Base-by-base conservation (phyloP, 371 early-diverging fungal species). In the Lichtheimia ornata region DNA sequence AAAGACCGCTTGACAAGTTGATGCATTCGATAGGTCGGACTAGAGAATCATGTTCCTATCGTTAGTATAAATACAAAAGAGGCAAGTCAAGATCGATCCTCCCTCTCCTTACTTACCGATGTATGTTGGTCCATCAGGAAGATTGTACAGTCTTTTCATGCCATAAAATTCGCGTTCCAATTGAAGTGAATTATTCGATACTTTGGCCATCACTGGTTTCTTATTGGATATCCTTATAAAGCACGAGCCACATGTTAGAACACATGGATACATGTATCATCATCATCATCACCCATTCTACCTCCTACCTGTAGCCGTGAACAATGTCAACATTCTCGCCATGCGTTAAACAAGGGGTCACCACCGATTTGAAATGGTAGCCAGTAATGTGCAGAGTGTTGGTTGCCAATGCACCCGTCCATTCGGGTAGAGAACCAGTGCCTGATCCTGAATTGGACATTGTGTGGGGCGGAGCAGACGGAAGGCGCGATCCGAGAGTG, bases 81-180 rank as follows among this genome's bases (percentile, higher is more conserved):
- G 35, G 35, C 2, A 35, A 35, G 11, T 35, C 9, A 35, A 6
- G 35, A 35, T 35, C 47, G 18, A 47, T 22, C n/a, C 22, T 47
- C 47, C 47, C n/a, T n/a, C n/a, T 47, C 47, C 47, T 47, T 47
- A 18, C 22, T 43, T 75, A 72, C 76, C 77, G 13, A 73, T 15
- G 55, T 64, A 74, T 15, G 66, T 61, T 4, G 68, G 56, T 14
- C 75, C 75, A 61, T 74, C 75, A 7, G 65, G 27, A 12, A 71
- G 43, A 50, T 77, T 68, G 59, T 72, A 72, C 22, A 77, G 49
- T 57, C 71, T 63, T 35, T 71, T 74, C 63, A 69, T 74, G 11
- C 72, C 66, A 49, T 75, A 67, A 60, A 70, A 78, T 50, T 78
- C 78, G 52, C 78, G 54, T 63, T 78, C 78, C 18, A 78, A 54